Percentiles rank a stretch among this genome's conserved stretches.
Conservation (phyloP, 768 basidiomycete genomes). For the Boletus edulis region DNA sequence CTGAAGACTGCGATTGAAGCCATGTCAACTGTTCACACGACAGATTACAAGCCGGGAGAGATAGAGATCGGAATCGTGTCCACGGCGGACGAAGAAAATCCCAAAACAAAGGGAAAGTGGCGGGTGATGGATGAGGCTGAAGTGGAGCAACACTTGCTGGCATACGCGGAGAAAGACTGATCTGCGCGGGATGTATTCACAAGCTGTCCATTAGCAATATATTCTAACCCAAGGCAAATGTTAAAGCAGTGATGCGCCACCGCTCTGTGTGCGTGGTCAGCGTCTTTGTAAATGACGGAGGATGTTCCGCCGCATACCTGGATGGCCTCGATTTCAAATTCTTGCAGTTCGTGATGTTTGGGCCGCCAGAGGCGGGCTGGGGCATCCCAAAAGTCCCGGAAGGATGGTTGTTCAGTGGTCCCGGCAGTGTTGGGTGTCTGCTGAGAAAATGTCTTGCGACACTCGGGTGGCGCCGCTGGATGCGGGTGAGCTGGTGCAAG, state of each 20-base stretch:
- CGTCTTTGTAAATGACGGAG: neutral
- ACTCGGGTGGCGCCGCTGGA: constrained; percentile 65
- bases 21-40: constrained; percentile 91
- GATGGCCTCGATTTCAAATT: constrained; percentile 64
- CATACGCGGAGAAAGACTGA: constrained; percentile 89
- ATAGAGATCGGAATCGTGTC: constrained; percentile 96
- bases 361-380: constrained; percentile 59
- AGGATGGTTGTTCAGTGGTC: constrained; percentile 19
- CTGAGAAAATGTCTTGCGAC: constrained; percentile 47
- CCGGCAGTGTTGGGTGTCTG: constrained; percentile 24
- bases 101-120: constrained; percentile 74
- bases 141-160: constrained; percentile 76
- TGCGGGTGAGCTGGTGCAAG: constrained; percentile 49
- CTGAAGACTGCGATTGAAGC: constrained; percentile 88
- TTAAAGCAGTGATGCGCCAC: constrained; percentile 58
- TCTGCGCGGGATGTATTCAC: constrained; percentile 1
- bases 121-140: constrained; percentile 75
- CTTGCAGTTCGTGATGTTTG: constrained; percentile 44
- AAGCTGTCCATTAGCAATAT: neutral
- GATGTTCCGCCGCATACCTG: constrained; percentile 44
- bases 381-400: constrained; percentile 64
- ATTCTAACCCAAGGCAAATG: neutral
- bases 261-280: constrained; percentile 40
- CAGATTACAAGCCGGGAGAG: constrained; percentile 94
- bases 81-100: constrained; percentile 64